These are phyloP conservation scores for Phytophthora europaea DNA, from an alignment of 352 stramenopile genomes.

Conservation along the genomic window DNA sequence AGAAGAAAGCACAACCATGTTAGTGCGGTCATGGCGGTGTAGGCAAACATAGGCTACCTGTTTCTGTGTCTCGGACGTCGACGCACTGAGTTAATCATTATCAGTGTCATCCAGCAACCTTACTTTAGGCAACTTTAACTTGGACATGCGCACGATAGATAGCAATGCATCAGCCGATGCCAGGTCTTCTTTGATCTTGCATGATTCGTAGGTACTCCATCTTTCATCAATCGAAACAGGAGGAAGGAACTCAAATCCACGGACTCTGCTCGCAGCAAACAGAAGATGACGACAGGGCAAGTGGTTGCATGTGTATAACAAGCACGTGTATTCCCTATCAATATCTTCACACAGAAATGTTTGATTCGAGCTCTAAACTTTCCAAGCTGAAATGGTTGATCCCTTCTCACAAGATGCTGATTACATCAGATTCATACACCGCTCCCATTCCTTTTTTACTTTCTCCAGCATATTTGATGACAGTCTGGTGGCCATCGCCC, in stretches of 20 bases:
- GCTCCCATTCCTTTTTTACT: slow-evolving; percentile 28
- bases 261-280: not conserved
- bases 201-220: too few relatives aligned
- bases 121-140: not conserved
- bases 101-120: not conserved
- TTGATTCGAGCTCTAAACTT: slow-evolving; percentile 7
- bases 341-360: slow-evolving; percentile 5
- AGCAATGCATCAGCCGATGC: too few relatives aligned
- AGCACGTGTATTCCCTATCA: not conserved
- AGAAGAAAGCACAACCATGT: not conserved
- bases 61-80: not conserved
- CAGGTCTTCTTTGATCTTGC: too few relatives aligned
- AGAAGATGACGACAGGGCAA: not conserved
- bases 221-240: not conserved
- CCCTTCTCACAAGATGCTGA: slow-evolving; percentile 36
- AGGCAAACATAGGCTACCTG: not conserved
- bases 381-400: slow-evolving; percentile 16
- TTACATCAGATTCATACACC: slow-evolving; percentile 23
- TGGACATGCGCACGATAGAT: not conserved
- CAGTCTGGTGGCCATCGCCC: not conserved
- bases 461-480: slow-evolving; percentile 9
- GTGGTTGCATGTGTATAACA: not conserved
- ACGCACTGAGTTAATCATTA: not conserved
- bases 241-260: not conserved
- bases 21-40: not conserved